phyloP scores from a whole-genome alignment of 495 filamentous ascomycete genomes.

The Tuber calosporum region DNA sequence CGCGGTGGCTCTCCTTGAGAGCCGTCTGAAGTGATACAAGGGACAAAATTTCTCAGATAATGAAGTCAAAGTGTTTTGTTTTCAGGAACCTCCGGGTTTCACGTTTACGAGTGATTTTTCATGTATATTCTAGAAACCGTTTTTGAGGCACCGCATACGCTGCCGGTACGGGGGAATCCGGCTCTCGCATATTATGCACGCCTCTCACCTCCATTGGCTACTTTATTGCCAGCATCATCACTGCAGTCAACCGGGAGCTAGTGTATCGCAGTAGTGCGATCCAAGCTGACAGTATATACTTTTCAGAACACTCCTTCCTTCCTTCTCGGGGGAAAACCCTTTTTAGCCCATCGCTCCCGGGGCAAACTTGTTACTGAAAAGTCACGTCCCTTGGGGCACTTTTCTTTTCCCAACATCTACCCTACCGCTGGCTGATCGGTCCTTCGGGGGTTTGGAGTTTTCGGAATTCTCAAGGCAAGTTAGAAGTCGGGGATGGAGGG shows the following conservation, averaged over 20 bases:
- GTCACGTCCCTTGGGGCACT: not conserved
- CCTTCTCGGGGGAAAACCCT: not conserved
- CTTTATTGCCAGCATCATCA: not conserved
- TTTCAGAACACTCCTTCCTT: not conserved
- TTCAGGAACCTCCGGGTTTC: constrained; percentile 24
- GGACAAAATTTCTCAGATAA: constrained; percentile 4
- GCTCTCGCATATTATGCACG: not conserved
- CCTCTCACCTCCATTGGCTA: not conserved
- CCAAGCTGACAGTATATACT: not conserved
- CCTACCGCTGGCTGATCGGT: not conserved
- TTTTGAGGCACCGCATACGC: not conserved
- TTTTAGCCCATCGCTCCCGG: not conserved
- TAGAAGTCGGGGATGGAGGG: too few species aligned
- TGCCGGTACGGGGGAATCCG: not conserved
- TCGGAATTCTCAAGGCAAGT: not conserved
- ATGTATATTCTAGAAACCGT: not conserved
- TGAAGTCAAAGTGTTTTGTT: constrained; percentile 21
- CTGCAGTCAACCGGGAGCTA: not conserved
- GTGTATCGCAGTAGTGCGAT: not conserved
- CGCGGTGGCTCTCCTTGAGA: constrained; percentile 27
- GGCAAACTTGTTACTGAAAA: not conserved
- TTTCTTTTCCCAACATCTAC: not conserved
- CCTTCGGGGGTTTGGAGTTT: not conserved
- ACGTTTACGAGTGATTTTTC: constrained; percentile 23
- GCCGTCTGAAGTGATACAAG: not conserved